Base-by-base conservation (phyloP, 495 filamentous ascomycete genomes). In the Bacidia rubella region DNA sequence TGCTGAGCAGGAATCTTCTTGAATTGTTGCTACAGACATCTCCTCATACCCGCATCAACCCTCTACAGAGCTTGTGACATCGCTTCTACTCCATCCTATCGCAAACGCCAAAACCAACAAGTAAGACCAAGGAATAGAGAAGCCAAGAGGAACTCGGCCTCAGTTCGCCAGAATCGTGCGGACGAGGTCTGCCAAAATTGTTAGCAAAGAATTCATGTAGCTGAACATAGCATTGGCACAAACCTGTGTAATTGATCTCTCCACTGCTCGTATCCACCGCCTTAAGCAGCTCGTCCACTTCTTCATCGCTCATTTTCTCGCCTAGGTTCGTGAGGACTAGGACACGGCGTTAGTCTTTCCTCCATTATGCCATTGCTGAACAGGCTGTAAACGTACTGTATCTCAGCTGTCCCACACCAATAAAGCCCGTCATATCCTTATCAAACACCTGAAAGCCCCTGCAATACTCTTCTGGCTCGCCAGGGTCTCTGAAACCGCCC, bases 401-500 rank as follows among this genome's bases (percentile, higher is more conserved):
- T 66, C 90, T 81, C 63, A 97, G 73, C 68, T 98, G 92, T 29
- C 92, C 92, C 55, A 95, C 87, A 21, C 90, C 92, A 69, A 98
- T 95, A 70, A 87, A 95, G 19, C 92, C 92, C 47, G 89, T 94
- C 81, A 90, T 83, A 68, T 98, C 92, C 74, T 98, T 98, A 70
- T 98, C 92, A 62, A 98, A 98, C 53, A 97, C 92, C 70, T 97
- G 92, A 71, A 98, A 98, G 45, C 90, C 92, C 42, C 89, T 82
- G 68, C 89, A 94, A 67, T 97, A 98, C 69, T 97, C 90, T 58
- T 97, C 90, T 10, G 90, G 90, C 66, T 96, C 90, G 59, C 88
- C 90, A 5, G 93, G 93, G 48, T 97, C 90, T 60, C 92, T 89
- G 82, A 97, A 98, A 50, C 92, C 92, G 64, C 90, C 90, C 9